Base-by-base conservation (phyloP, 768 basidiomycete species). In the Austroboletus eburneus region DNA sequence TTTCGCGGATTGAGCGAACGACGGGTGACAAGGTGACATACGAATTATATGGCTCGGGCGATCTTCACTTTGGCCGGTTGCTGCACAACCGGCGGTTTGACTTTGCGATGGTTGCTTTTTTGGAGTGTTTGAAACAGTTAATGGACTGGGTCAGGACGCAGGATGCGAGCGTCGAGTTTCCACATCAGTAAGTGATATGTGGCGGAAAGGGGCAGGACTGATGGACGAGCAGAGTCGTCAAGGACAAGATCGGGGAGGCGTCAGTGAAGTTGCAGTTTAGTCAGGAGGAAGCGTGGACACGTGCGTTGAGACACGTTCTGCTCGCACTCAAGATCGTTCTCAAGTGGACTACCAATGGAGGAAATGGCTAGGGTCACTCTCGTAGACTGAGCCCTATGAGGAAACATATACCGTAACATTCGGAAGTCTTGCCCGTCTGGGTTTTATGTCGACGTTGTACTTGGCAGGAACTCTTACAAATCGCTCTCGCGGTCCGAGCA, bases 71-170 rank as follows among this genome's bases (percentile, higher is more conserved):
- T 45, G 87, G 90, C 2, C 83, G 94, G 25, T 64, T 97, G 14
- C 71, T 98, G 32, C 95, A 98, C 58, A 97, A 98, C 59, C 82
- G 94, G 33, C 81, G 95, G 16, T 99, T 98, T 66, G 94, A 98
- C 67, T 79, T 87, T 52, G 95, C 87, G 2, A 94, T 98, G 89
- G 91, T 95, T 10, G 90, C 91, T 9, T 91, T 98, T 60, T 75
- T 99, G 35, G 96, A 98, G 54, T 96, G 94, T 62, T 71, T 99
- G 32, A 86, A 91, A 57, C 92, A 97, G 60, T 70, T 97, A 22
- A 83, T 91, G 69, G 93, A 96, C 48, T 80, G 87, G 58, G 87
- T 91, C 42, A 83, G 81, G 62, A 73, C 79, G 10, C 80, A 87
- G 58, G 89, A 91, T 52, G 54, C 79, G 13, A 72, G 69, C 46